Evolutionary conservation across 805 yeast species (phyloP).

Genomic region (Nakazawaea populi): DNA sequence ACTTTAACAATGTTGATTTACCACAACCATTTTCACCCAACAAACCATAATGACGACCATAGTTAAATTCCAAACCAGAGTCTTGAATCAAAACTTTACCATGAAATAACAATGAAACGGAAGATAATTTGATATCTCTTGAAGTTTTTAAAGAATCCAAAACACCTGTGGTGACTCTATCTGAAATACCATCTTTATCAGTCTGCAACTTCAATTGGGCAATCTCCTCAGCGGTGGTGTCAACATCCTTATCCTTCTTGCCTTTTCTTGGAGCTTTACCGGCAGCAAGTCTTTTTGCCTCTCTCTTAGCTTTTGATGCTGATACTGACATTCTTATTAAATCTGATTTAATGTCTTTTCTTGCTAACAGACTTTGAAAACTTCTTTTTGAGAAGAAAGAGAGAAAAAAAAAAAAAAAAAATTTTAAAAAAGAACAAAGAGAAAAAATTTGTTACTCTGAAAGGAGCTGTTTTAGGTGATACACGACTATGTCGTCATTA

Average conservation of each 20-base stretch:
- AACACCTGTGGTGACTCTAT: slow-evolving; percentile 97
- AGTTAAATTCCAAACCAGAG: slow-evolving; percentile 86
- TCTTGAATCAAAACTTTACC: slow-evolving; percentile 96
- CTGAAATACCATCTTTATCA: slow-evolving; percentile 91
- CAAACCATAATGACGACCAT: slow-evolving; percentile 95
- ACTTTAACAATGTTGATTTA: slow-evolving; percentile 89
- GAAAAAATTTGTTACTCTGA: slow-evolving; percentile 7
- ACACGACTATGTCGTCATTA: slow-evolving; percentile 1
- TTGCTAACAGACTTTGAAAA: not conserved
- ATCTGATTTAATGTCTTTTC: not conserved
- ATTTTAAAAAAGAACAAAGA: not conserved
- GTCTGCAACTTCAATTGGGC: slow-evolving; percentile 86
- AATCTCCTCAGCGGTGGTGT: slow-evolving; percentile 65
- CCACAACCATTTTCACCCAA: slow-evolving; percentile 99
- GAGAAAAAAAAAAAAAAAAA: not conserved
- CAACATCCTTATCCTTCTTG: slow-evolving; percentile 46
- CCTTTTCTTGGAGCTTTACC: slow-evolving; percentile 65
- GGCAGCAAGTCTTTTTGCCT: slow-evolving; percentile 88
- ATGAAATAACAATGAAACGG: slow-evolving; percentile 90
- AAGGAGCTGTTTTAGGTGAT: not conserved
- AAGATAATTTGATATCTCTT: slow-evolving; percentile 87
- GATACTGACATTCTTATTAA: slow-evolving; percentile 46
- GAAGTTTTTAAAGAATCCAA: slow-evolving; percentile 83
- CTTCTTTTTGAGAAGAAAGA: not conserved
- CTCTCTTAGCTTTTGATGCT: slow-evolving; percentile 97